Conservation (phyloP, 306 rosid genomes). For the Prunus salicina region DNA sequence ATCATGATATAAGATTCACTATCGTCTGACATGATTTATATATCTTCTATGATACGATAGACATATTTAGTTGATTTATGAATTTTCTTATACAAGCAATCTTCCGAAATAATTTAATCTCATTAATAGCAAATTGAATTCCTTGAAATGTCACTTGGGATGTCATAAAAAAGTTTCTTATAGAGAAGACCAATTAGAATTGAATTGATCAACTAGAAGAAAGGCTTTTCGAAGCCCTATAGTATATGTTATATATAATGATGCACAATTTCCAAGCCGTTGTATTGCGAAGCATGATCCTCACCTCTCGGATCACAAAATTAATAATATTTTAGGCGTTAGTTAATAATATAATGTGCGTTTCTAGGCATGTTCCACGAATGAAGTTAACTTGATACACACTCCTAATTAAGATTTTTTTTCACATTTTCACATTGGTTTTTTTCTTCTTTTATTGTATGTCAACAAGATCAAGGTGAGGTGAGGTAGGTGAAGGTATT, state of each 20-base stretch:
- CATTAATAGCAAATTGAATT: too few species aligned
- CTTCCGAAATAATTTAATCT: too few species aligned
- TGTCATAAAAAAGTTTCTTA: background rate
- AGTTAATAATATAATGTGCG: background rate
- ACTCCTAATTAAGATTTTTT: background rate
- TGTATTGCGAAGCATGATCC: background rate
- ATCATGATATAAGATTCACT: too few species aligned
- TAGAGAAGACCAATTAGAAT: background rate
- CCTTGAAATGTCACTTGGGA: too few species aligned
- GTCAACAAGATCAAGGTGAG: background rate
- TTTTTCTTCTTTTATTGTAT: background rate
- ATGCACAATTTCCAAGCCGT: background rate
- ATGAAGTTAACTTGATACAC: background rate
- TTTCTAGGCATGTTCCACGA: background rate
- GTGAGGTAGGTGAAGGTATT: background rate
- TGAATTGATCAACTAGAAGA: background rate
- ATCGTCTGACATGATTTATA: rapidly evolving
- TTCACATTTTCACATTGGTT: background rate
- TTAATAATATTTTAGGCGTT: background rate
- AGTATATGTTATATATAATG: too few species aligned
- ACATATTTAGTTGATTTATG: too few species aligned
- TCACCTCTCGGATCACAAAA: background rate
- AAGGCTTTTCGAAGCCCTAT: background rate
- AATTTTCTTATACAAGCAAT: too few species aligned
- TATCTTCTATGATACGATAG: too few species aligned